These are phyloP conservation scores for Coniferiporia sulphurascens DNA, from an alignment of 1,284 basidiomycete species.

Conservation along the genomic window DNA sequence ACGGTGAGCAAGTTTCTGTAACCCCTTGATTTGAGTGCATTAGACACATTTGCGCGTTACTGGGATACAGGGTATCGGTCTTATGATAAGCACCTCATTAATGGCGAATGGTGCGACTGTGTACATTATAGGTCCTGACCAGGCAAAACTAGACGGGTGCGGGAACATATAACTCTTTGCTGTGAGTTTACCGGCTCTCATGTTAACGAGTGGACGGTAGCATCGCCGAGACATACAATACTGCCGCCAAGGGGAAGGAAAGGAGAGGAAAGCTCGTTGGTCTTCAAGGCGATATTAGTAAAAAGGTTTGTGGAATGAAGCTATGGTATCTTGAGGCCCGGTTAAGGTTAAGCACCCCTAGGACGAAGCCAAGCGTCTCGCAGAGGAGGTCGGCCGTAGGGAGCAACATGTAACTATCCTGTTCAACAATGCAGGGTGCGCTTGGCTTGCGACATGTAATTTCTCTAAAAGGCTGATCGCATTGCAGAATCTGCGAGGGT, in stretches of 20 bases:
- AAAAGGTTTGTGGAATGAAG: conserved; percentile 32
- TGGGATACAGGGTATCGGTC: conserved; percentile 39
- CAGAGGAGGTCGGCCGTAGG: conserved; percentile 36
- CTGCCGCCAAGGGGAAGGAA: conserved; percentile 29
- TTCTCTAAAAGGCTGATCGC: neutral
- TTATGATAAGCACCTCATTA: conserved; percentile 43
- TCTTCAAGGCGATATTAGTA: conserved; percentile 40
- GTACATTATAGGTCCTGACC: conserved; percentile 43
- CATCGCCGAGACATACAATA: conserved; percentile 35
- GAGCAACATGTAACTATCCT: conserved; percentile 40
- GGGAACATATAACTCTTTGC: conserved; percentile 1
- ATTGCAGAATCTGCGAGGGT: conserved; percentile 11
- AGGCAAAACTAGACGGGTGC: conserved; percentile 38
- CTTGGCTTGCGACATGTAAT: neutral
- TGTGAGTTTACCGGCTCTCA: neutral
- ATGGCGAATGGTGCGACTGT: conserved; percentile 48
- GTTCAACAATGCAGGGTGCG: conserved; percentile 38
- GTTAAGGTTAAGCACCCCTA: conserved; percentile 19
- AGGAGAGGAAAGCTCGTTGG: conserved; percentile 37
- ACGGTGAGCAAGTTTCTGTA: conserved; percentile 30
- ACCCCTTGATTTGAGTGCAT: neutral
- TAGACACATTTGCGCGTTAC: neutral
- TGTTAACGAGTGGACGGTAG: conserved; percentile 21
- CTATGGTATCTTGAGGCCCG: neutral
- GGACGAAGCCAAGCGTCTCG: conserved; percentile 43